Conservation (phyloP, 306 rosid genomes). For the Amphicarpaea edgeworthii region DNA sequence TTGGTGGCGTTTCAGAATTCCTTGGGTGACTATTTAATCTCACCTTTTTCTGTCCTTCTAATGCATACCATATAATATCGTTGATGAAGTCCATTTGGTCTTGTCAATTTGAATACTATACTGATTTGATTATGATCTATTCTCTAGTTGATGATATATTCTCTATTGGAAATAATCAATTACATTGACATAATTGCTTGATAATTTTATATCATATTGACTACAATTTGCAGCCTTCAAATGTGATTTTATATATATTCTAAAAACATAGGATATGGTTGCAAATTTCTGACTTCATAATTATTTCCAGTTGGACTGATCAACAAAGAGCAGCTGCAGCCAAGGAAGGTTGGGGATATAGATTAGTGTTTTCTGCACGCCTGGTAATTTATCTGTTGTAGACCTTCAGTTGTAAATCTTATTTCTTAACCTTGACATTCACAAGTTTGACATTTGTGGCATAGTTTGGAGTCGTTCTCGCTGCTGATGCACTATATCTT, state of each 20-base stretch:
- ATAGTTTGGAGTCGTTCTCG: slow-evolving; percentile 74
- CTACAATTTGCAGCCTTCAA: background rate
- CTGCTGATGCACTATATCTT: slow-evolving; percentile 73
- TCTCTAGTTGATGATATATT: slow-evolving; percentile 20
- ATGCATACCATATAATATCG: slow-evolving; percentile 28
- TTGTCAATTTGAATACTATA: slow-evolving; percentile 8
- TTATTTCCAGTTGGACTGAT: slow-evolving; percentile 81
- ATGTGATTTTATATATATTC: background rate
- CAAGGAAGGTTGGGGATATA: slow-evolving; percentile 89
- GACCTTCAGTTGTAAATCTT: slow-evolving; percentile 17
- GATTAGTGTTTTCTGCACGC: slow-evolving; percentile 84
- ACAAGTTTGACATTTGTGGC: slow-evolving; percentile 42
- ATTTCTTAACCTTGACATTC: slow-evolving; percentile 20
- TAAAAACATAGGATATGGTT: slow-evolving; percentile 16
- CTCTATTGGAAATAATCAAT: background rate
- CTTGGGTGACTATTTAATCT: slow-evolving; percentile 70
- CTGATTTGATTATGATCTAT: slow-evolving; percentile 16
- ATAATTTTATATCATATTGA: slow-evolving; percentile 11
- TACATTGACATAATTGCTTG: background rate
- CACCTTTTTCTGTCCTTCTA: slow-evolving; percentile 13
- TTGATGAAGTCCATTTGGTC: slow-evolving; percentile 12
- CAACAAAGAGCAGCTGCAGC: slow-evolving; percentile 90
- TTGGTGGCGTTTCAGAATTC: slow-evolving; percentile 89
- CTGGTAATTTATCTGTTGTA: slow-evolving; percentile 63
- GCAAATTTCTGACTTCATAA: slow-evolving; percentile 32